Evolutionary conservation across 2,329 filamentous ascomycete genomes (phyloP), one percentile per base, ranked within the genome.

Genomic region (Penicillium sp.): DNA sequence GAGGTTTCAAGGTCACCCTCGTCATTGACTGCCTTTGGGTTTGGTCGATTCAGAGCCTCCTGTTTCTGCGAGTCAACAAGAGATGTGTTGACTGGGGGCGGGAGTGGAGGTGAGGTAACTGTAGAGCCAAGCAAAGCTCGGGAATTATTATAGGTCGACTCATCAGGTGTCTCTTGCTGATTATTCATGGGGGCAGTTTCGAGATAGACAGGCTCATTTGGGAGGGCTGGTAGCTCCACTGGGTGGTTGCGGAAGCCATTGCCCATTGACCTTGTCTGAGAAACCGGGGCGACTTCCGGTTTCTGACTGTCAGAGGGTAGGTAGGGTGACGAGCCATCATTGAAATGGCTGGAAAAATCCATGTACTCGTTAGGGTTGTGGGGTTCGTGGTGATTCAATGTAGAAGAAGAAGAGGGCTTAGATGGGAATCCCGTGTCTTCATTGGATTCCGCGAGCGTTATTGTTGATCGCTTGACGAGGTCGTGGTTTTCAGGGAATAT

Each of bases 371-470:
- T 23, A 15, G 45, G 29, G 21, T 25, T 41, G 12, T 57, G 47
- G 23, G 57, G 31, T 37, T 62, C 64, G 31, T 62, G 60, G 41
- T 58, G 61, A 48, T 65, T 66, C 43, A 69, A 49, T 17, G 62
- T 62, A 13, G 62, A 66, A 47, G 61, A 52, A 21, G 64, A 67
- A 9, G 61, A 67, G 53, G 60, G 60, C 25, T 62, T 56, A 50
- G 63, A 62, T 25, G 59, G 25, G 35, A 64, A 67, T 23, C 35
- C 50, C 35, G 48, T 50, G 23, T 50, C 59, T 42, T 42, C 58
- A 19, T 59, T 64, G 19, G 61, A 62, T 37, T 62, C 65, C n/a
- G 64, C 58, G 15, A 67, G 64, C 12, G 64, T 65, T 9, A 64
- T 56, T 6, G 64, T 66, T 15, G 65, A 67, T 48, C 58, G 54